Conservation (phyloP, 2,329 filamentous ascomycete species). For the Pseudogymnoascus destructans region DNA sequence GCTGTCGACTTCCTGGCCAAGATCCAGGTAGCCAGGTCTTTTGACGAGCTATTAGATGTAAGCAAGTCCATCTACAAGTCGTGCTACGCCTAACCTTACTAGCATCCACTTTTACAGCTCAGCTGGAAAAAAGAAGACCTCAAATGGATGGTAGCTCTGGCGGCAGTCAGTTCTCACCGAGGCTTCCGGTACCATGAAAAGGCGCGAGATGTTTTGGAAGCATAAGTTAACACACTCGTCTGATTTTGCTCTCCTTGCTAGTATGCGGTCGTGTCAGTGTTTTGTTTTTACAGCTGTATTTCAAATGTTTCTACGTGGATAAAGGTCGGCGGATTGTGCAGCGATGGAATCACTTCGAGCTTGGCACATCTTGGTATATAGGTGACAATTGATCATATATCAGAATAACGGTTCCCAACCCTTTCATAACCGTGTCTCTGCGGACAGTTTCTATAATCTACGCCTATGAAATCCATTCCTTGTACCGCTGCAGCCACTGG, state of each 20-base stretch:
- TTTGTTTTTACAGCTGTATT: neutral
- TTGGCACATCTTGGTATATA: neutral
- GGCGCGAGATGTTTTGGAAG: neutral
- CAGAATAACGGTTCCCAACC: neutral
- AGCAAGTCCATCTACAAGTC: too few species aligned
- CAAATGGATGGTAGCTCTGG: too few species aligned
- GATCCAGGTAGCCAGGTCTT: neutral
- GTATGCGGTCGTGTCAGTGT: neutral
- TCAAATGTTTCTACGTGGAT: neutral
- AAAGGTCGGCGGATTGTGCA: neutral
- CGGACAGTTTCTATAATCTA: too few species aligned
- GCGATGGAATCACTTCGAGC: too few species aligned
- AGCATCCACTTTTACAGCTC: too few species aligned
- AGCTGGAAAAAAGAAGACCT: too few species aligned
- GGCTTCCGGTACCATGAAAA: neutral
- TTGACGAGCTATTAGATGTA: too few species aligned
- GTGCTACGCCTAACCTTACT: too few species aligned
- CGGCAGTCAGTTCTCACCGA: too few species aligned
- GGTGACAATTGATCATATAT: neutral
- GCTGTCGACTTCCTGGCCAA: neutral
- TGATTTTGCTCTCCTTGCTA: neutral
- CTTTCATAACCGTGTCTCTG: neutral
- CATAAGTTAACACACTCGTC: neutral
- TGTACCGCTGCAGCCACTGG: neutral
- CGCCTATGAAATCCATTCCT: neutral